Base-by-base conservation (phyloP, 2,329 filamentous ascomycete genomes). In the Aspergillus hortae region DNA sequence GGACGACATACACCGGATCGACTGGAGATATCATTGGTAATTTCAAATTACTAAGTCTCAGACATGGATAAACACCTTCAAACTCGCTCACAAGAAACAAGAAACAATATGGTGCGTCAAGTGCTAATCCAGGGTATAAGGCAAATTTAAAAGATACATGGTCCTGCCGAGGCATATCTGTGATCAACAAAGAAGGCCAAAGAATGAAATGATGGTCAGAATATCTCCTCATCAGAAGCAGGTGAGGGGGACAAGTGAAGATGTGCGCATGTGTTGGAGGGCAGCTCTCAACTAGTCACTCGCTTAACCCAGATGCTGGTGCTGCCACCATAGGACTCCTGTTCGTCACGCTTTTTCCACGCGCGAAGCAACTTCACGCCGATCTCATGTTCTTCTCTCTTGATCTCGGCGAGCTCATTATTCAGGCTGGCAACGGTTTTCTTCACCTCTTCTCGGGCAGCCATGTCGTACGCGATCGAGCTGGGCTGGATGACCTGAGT, bases 261-360 rank as follows among this genome's bases (percentile, higher is more conserved):
- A 38, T 23, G 21, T 23, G 4, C 21, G 21, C 21, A 23, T 23
- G 21, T 23, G 21, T 6, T 23, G 43, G 19, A 46, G 44, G 45
- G 32, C 33, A 52, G 48, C 30, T 54, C 21, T 80, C 68, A 87
- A 55, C 78, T 82, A 17, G 88, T 91, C 55, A 91, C 86, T 57
- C 90, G 80, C 63, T 86, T 81, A 46, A 95, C 87, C 90, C 90
- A 95, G 9, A 95, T 72, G 27, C 82, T 82, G 10, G 82, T 83
- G 62, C 89, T 60, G 52, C 69, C 69, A 30, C 71, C 70, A 50
- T 68, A 68, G 21, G 58, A 59, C 43, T 73, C 68, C 48, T 87
- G 80, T 57, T 86, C 81, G 61, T 92, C 88, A 60, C 85, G 79
- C 44, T 89, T 81, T 74, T 90, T 92, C 72, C 88, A 87, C 9